Conservation (phyloP, 2,329 filamentous ascomycete genomes). For the Nemania sp. region DNA sequence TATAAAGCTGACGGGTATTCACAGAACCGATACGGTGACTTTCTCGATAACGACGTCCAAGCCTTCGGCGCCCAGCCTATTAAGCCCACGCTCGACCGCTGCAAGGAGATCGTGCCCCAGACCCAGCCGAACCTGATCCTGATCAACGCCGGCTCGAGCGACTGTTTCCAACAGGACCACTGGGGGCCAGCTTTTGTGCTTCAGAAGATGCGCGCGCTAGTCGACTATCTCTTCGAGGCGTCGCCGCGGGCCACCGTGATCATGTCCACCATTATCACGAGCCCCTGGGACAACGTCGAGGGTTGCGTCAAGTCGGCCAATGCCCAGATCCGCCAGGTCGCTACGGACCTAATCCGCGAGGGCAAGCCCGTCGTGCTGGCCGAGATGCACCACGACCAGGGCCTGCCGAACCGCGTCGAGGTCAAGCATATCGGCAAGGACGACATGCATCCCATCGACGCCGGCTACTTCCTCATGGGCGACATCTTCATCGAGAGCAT, state of each 20-base stretch:
- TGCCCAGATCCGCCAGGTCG: constrained; percentile 38
- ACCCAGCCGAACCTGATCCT: constrained; percentile 37
- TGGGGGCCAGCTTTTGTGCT: constrained; percentile 33
- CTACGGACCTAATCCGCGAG: constrained; percentile 32
- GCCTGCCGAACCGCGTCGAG: constrained; percentile 31
- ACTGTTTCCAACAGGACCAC: constrained; percentile 36
- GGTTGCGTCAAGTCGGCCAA: constrained; percentile 35
- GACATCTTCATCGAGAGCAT: constrained; percentile 38
- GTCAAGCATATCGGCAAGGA: constrained; percentile 34
- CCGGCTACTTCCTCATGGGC: constrained; percentile 38
- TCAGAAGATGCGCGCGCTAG: constrained; percentile 33
- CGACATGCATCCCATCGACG: constrained; percentile 37
- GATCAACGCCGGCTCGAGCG: constrained; percentile 37
- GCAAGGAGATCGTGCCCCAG: constrained; percentile 35
- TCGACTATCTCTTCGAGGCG: constrained; percentile 35
- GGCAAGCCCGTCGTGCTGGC: constrained; percentile 34
- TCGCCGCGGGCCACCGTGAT: constrained; percentile 35
- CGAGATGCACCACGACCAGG: constrained; percentile 37
- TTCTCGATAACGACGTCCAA: constrained; percentile 39
- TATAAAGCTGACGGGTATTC: constrained; percentile 22
- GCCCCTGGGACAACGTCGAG: constrained; percentile 34
- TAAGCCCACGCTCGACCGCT: constrained; percentile 34
- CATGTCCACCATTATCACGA: constrained; percentile 38
- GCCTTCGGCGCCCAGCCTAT: constrained; percentile 37
- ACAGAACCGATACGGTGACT: constrained; percentile 36